phyloP scores from a whole-genome alignment of 495 filamentous ascomycete genomes.

The Pyrenula massariospora region DNA sequence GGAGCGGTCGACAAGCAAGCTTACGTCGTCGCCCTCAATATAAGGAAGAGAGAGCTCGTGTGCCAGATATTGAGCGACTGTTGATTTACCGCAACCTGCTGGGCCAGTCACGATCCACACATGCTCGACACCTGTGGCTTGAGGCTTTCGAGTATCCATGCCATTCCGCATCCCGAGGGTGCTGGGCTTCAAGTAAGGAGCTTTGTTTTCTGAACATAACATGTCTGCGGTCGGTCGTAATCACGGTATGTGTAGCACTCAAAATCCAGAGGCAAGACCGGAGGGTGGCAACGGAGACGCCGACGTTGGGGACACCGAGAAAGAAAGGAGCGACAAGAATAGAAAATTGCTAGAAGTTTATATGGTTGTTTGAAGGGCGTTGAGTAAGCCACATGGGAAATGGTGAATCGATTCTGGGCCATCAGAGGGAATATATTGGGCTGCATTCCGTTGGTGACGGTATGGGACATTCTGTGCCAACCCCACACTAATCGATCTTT shows the following conservation, averaged over 20 bases:
- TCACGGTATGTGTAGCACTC: too few relatives aligned
- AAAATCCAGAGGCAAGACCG: too few relatives aligned
- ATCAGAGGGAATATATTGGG: background rate
- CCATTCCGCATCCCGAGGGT: conserved; percentile 9
- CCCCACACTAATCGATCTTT: background rate
- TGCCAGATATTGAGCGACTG: conserved; percentile 71
- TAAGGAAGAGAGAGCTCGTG: conserved; percentile 62
- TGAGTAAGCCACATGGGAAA: background rate
- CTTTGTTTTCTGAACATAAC: conserved; percentile 13
- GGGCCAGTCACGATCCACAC: conserved; percentile 98
- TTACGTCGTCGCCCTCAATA: conserved; percentile 92
- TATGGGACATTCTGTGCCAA: background rate
- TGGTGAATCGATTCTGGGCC: background rate
- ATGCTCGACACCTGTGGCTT: conserved; percentile 42
- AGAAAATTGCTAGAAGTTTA: background rate
- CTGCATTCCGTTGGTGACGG: background rate
- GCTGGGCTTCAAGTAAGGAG: conserved; percentile 12
- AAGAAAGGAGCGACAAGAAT: conserved; percentile 2
- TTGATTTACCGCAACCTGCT: conserved; percentile 92
- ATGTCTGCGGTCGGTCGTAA: too few relatives aligned
- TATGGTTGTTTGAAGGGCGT: background rate
- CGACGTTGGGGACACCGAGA: background rate
- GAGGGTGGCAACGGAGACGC: too few relatives aligned
- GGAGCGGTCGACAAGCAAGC: conserved; percentile 17
- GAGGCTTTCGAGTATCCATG: conserved; percentile 6